Evolutionary conservation across 2,329 filamentous ascomycete genomes (phyloP), one percentile per base, ranked within the genome.

Genomic region (Nemania abortiva): DNA sequence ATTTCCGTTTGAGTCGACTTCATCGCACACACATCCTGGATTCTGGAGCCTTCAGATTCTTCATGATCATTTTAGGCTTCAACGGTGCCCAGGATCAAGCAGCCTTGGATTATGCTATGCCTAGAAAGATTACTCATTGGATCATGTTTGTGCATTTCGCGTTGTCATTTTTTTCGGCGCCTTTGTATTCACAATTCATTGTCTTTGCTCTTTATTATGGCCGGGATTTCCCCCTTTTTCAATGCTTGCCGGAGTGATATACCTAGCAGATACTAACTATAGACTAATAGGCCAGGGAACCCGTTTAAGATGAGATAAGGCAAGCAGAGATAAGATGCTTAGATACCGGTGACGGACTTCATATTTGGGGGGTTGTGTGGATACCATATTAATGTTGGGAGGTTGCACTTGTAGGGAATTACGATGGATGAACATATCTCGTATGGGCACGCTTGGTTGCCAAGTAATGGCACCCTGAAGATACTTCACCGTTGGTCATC

Each of bases 71-170:
- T 61, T 24, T 29, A 56, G 29, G 57, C 37, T 56, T 29, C 50
- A 56, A 50, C 7, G 9, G 24, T 34, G 15, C 61, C 29, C 34
- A 54, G 63, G 29, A 60, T 50, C 20, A 27, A 27, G 29, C 5
- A 49, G 31, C 62, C 57, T 34, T 55, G 24, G 37, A 55, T 31
- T 58, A 9, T 62, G 56, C 47, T 54, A 39, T 18, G 11, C 27
- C 39, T 15, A 22, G 5, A 34, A 20, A 49, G 15, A 18, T 42
- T n/a, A n/a, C 31, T 34, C 31, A 47, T 63, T 69, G 54, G 52
- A 59, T 65, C 49, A 61, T 58, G 58, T 69, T 66, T 55, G 49
- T 68, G 42, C 59, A 53, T 70, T 62, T 65, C 61, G 54, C 37
- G 34, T 58, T 52, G 11, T 55, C 24, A 52, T 31, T 4, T 6